Evolutionary conservation across 768 basidiomycete species (phyloP).

Genomic region (Tricholomella constricta): DNA sequence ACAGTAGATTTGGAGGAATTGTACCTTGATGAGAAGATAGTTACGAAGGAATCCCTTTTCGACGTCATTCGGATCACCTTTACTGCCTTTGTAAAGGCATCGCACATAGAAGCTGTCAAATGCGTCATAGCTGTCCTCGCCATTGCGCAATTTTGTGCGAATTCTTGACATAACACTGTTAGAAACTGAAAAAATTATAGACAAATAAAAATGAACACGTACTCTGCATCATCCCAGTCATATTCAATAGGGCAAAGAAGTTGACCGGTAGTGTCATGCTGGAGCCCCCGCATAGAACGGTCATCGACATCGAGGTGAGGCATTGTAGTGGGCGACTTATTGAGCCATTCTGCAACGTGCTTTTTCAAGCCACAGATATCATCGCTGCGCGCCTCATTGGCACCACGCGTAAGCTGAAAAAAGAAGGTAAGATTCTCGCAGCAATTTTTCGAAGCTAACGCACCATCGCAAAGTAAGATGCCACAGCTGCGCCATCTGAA

Average conservation of each 20-base stretch:
- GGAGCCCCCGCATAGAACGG: constrained; percentile 16
- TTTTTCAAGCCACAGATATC: constrained; percentile 21
- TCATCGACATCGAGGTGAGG: constrained; percentile 5
- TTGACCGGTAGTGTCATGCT: constrained; percentile 28
- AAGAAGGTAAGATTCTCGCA: too few species aligned
- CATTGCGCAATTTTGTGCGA: constrained; percentile 15
- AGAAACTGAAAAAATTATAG: neutral
- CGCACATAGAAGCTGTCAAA: constrained; percentile 14
- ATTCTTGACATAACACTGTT: constrained; percentile 15
- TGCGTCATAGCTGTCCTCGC: constrained; percentile 7
- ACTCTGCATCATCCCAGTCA: constrained; percentile 26
- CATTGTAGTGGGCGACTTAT: neutral
- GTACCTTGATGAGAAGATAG: constrained; percentile 24
- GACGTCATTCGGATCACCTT: constrained; percentile 5
- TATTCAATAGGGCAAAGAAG: constrained; percentile 29
- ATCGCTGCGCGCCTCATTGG: constrained; percentile 22
- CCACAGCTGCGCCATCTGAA: neutral
- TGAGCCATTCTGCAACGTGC: constrained; percentile 25
- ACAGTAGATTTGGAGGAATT: constrained; percentile 1
- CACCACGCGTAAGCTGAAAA: constrained; percentile 26
- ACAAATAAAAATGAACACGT: neutral
- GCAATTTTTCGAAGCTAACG: neutral
- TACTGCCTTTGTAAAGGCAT: constrained; percentile 17
- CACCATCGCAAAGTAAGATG: neutral
- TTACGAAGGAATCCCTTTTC: constrained; percentile 23